Evolutionary conservation across 225 moss, liverwort and hornwort genomes (phyloP).

Genomic region (Sphagnum contortum): DNA sequence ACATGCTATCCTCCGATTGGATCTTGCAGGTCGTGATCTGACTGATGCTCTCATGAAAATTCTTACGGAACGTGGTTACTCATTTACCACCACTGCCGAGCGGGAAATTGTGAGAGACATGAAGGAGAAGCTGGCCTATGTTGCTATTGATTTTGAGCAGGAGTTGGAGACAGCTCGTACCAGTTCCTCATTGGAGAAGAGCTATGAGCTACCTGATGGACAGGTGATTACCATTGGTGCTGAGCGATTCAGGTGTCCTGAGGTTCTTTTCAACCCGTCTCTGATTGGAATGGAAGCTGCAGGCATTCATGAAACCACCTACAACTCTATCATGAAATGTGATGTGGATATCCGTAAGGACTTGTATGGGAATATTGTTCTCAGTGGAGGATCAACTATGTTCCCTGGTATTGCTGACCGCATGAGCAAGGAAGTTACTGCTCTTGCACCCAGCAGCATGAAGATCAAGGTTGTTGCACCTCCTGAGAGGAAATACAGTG

Average conservation of each 20-base stretch:
- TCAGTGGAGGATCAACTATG: slow-evolving; percentile 54
- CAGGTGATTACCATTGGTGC: slow-evolving; percentile 70
- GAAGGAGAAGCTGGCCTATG: slow-evolving; percentile 87
- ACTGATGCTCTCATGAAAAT: slow-evolving; percentile 98
- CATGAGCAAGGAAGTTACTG: slow-evolving; percentile 49
- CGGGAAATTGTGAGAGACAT: slow-evolving; percentile 96
- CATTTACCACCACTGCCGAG: slow-evolving; percentile 93
- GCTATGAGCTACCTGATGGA: slow-evolving; percentile 86
- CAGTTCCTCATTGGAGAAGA: slow-evolving; percentile 56
- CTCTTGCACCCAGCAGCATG: slow-evolving; percentile 53
- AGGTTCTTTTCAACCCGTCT: slow-evolving; percentile 45
- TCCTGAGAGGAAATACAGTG: slow-evolving; percentile 57
- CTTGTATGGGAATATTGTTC: slow-evolving; percentile 51
- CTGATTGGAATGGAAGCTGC: slow-evolving; percentile 54
- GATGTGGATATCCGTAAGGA: slow-evolving; percentile 59
- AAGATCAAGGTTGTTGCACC: slow-evolving; percentile 58
- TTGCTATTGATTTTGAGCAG: slow-evolving; percentile 52
- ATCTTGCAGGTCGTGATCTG: slow-evolving; percentile 94
- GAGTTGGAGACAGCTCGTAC: slow-evolving; percentile 42
- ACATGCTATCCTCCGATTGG: slow-evolving; percentile 92
- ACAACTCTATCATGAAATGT: slow-evolving; percentile 62
- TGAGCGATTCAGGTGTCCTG: slow-evolving; percentile 58
- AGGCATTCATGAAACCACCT: slow-evolving; percentile 55
- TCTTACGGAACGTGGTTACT: slow-evolving; percentile 91
- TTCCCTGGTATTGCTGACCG: slow-evolving; percentile 54